phyloP scores from a whole-genome alignment of 805 yeast species.

The Metschnikowia koreensis region DNA sequence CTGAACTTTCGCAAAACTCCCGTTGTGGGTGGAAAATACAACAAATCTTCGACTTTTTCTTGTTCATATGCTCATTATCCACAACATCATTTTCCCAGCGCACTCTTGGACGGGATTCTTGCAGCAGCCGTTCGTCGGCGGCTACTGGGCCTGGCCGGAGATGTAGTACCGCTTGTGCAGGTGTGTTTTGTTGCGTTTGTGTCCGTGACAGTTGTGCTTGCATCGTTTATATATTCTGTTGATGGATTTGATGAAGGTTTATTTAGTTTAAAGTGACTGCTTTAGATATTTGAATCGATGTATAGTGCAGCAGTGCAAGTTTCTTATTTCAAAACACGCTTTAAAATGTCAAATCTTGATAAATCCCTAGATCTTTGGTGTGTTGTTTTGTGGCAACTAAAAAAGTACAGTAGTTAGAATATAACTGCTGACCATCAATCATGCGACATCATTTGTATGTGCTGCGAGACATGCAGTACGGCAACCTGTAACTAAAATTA shows the following conservation, averaged over 20 bases:
- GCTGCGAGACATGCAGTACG: too few relatives aligned
- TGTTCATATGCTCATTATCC: conserved; percentile 86
- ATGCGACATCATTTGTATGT: too few relatives aligned
- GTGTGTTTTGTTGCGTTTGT: conserved; percentile 2
- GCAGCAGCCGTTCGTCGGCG: not conserved
- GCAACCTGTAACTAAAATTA: too few relatives aligned
- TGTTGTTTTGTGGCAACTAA: too few relatives aligned
- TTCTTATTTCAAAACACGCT: too few relatives aligned
- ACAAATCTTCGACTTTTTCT: conserved; percentile 88
- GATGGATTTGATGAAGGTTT: not conserved
- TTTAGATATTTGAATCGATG: too few relatives aligned
- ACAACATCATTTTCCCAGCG: conserved; percentile 84
- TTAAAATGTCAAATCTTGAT: too few relatives aligned
- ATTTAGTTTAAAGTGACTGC: not conserved
- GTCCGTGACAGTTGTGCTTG: conserved; percentile 4
- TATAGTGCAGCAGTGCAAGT: too few relatives aligned
- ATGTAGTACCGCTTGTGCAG: conserved; percentile 15
- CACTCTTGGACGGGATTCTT: conserved; percentile 46
- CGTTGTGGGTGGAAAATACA: conserved; percentile 81
- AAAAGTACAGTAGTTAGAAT: too few relatives aligned
- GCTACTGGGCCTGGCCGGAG: conserved; percentile 13
- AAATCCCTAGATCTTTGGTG: too few relatives aligned
- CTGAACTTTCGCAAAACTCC: conserved; percentile 49
- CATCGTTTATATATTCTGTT: not conserved
- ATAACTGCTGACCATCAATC: too few relatives aligned